Conservation (phyloP, 192 early-diverging fungal species). For the Umbelopsis vinacea region DNA sequence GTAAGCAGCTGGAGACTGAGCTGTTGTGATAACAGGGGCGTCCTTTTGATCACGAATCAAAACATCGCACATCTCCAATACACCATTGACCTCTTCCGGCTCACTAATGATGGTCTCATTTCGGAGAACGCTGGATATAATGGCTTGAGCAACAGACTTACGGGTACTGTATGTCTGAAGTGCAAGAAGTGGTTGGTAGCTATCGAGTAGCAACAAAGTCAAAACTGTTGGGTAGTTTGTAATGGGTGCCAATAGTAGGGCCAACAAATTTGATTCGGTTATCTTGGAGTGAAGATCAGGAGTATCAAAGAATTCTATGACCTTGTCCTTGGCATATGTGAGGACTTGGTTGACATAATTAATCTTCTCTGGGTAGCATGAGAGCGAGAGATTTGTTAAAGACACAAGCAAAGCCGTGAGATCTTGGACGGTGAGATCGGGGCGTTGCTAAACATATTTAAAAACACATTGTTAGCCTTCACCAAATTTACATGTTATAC, state of each 20-base stretch:
- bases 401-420: constrained; percentile 89
- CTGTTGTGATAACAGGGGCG: constrained; percentile 45
- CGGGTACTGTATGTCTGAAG: constrained; percentile 85
- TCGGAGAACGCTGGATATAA: constrained; percentile 73
- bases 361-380: constrained; percentile 88
- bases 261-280: constrained; percentile 76
- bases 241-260: constrained; percentile 84
- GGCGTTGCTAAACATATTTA: constrained; percentile 64
- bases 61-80: constrained; percentile 82
- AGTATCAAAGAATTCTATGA: constrained; percentile 62
- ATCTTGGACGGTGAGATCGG: constrained; percentile 92
- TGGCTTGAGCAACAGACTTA: constrained; percentile 77
- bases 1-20: constrained; percentile 28
- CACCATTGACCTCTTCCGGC: constrained; percentile 75
- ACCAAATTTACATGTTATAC: background rate
- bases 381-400: constrained; percentile 87
- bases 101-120: constrained; percentile 69
- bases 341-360: constrained; percentile 92
- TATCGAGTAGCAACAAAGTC: constrained; percentile 69
- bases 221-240: constrained; percentile 73
- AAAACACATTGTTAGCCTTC: too few relatives aligned
- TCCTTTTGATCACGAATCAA: constrained; percentile 84
- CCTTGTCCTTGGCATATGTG: constrained; percentile 83
- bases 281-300: constrained; percentile 73
- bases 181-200: constrained; percentile 84